Evolutionary conservation across 441 rosid species (phyloP), one percentile per base, ranked within the genome.

Genomic region (Melastoma candidum): DNA sequence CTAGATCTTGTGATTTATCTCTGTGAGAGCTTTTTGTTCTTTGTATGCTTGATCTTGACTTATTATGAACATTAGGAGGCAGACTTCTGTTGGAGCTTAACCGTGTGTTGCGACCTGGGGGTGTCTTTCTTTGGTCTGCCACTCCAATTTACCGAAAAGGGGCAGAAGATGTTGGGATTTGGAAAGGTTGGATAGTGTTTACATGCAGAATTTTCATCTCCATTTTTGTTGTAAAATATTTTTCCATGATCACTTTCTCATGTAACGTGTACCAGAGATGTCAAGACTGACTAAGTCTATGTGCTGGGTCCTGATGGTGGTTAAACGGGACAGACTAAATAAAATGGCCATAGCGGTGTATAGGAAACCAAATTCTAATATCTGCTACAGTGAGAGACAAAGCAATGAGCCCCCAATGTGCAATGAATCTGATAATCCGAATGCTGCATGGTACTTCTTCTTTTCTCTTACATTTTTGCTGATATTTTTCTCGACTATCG

Each of bases 11-110:
- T 44, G 49, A 12, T 11, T 1, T 49, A 32, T 45, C 9, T 7
- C 11, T 2, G 25, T 0, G 14, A 55, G 26, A 17, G 24, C 2
- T 55, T 55, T 24, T 55, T 46, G 46, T 2, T 44, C 39, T 27
- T 25, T 44, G 26, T 13, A 3, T 11, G 39, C 12, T 25, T 26
- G 49, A 29, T 29, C 36, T 29, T 7, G 7, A 29, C 36, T 29
- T 29, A 29, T 29, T 29, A 29, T 7, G 36, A 7, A 41, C 22
- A 47, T 54, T 26, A 62, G 66, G 66, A 25, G 66, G 66, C 43
- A 62, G 27, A 49, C 66, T 62, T 62, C 59, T 62, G 4, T 54
- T 62, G 66, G 66, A 62, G 60, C 66, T 62, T 54, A 62, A 62
- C 54, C 66, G 66, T 41, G 60, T 55, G 6, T 43, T 62, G 24